phyloP scores from a whole-genome alignment of 768 basidiomycete species.

The Lactifluus echinatus region DNA sequence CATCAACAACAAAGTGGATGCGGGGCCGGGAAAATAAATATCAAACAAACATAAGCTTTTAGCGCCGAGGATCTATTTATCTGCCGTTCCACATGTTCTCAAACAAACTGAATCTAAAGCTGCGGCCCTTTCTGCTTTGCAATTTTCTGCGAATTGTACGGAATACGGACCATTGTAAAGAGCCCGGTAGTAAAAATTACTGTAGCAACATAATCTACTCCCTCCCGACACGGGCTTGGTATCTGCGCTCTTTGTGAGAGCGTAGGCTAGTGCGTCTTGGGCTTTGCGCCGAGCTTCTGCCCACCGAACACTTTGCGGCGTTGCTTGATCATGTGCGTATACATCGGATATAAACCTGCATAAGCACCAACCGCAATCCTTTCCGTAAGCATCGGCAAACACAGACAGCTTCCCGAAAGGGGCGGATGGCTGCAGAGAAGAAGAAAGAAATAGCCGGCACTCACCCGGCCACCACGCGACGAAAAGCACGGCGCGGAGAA shows the following conservation, averaged over 20 bases:
- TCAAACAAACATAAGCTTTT: not conserved
- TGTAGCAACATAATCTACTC: not conserved
- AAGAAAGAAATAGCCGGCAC: too few species aligned
- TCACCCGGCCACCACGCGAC: slow-evolving; percentile 84
- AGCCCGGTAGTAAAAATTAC: not conserved
- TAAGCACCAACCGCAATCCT: not conserved
- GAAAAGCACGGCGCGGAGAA: slow-evolving; percentile 46
- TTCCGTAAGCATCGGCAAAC: not conserved
- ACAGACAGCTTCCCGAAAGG: too few species aligned
- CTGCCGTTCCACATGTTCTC: not conserved
- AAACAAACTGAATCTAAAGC: not conserved
- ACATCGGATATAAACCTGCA: slow-evolving; percentile 45
- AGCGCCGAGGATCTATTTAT: not conserved
- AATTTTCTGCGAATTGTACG: not conserved
- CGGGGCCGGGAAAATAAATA: not conserved
- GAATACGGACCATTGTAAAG: not conserved
- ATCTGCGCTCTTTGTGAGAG: not conserved
- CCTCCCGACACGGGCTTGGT: not conserved
- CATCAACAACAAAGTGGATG: slow-evolving; percentile 33
- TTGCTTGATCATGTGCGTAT: slow-evolving; percentile 52
- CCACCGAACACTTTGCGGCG: slow-evolving; percentile 45
- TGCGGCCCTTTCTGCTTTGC: not conserved
- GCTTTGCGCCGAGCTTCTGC: slow-evolving; percentile 29
- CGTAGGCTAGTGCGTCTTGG: slow-evolving; percentile 25
- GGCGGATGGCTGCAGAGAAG: too few species aligned